Conservation (phyloP, 164 flowering plant genomes). For the Magnolia changhungtana region DNA sequence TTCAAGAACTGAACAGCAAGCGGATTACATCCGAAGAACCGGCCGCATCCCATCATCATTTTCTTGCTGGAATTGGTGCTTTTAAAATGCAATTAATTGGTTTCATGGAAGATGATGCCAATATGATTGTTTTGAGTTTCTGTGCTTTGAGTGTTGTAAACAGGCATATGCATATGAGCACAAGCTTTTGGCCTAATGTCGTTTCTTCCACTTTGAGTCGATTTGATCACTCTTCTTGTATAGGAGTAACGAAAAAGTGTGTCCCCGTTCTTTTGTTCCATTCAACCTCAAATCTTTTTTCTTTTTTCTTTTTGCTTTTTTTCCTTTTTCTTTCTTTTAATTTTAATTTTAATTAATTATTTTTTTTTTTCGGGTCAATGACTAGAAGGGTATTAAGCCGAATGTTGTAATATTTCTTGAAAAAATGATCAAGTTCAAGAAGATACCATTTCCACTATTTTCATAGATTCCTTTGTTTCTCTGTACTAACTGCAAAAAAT, state of each 20-base stretch:
- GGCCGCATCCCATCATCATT: slow-evolving; percentile 68
- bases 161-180: slow-evolving; percentile 4
- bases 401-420: background rate
- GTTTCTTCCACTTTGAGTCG: background rate
- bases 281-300: no score
- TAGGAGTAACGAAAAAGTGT: background rate
- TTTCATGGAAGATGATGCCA: background rate
- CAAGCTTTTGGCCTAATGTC: background rate
- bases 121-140: background rate
- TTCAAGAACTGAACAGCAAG: slow-evolving; percentile 66
- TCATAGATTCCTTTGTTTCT: background rate
- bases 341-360: no score
- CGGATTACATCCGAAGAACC: slow-evolving; percentile 70
- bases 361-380: background rate
- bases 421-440: background rate
- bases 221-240: slow-evolving; percentile 3
- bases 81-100: slow-evolving; percentile 20
- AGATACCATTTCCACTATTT: background rate
- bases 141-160: background rate
- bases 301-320: no score
- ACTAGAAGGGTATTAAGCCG: background rate
- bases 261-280: background rate
- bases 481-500: no score
- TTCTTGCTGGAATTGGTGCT: slow-evolving; percentile 58
- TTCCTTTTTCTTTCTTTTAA: no score